Conservation (phyloP, 2,329 filamentous ascomycete genomes). For the Ampelomyces quisqualis region DNA sequence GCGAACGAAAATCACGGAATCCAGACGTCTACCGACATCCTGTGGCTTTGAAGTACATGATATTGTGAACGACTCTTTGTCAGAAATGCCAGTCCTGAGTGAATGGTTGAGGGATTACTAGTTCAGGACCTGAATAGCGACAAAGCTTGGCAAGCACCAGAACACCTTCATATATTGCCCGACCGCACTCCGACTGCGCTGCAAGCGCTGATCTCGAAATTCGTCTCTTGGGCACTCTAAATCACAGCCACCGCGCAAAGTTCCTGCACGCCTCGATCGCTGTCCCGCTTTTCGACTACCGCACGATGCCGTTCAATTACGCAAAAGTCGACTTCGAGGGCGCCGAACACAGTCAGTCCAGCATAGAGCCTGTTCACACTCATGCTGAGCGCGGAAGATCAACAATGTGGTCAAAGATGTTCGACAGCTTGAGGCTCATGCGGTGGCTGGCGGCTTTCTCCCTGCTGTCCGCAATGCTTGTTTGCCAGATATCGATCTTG, state of each 20-base stretch:
- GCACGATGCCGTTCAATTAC: constrained; percentile 7
- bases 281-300: no score
- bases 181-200: no score
- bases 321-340: constrained; percentile 16
- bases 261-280: no score
- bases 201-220: no score
- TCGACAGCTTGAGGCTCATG: constrained; percentile 4
- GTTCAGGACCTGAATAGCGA: constrained; percentile 1
- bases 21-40: not conserved
- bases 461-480: constrained; percentile 11
- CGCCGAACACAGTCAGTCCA: not conserved
- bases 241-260: no score
- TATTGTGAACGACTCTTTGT: not conserved
- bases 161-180: no score
- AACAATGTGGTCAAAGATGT: constrained; percentile 1
- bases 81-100: not conserved
- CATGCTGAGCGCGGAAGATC: not conserved
- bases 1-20: not conserved
- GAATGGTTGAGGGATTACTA: not conserved
- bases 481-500: constrained; percentile 17
- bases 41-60: not conserved
- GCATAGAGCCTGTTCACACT: constrained; percentile 1
- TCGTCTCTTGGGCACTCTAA: no score
- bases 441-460: constrained; percentile 14
- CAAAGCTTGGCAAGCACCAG: not conserved